Base-by-base conservation (phyloP, 2,329 filamentous ascomycete species). In the Fusarium avenaceum region DNA sequence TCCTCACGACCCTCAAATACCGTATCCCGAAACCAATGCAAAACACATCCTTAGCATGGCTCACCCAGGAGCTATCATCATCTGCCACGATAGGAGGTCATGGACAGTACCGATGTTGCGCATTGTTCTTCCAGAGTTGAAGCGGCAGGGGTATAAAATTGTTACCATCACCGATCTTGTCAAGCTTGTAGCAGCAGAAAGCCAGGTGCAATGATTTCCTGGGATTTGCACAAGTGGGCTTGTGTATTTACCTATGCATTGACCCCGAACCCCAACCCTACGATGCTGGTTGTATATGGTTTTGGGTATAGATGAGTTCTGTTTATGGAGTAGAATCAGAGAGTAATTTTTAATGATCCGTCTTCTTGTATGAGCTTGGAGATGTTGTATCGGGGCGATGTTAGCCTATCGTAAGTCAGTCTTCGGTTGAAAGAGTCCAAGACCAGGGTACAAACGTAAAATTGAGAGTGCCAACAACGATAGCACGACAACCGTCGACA, bases 1-100 rank as follows among this genome's bases (percentile, higher is more conserved):
- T 79, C 94, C 94, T 7, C 93, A 97, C 80, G 94, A 97, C 80
- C 89, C 94, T n/a, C 93, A 96, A 83, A 90, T 97, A 59, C 83
- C 83, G 11, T 90, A 86, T 73, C 85, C 87, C 70, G 81, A 82
- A 67, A 70, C 94, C 52, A 97, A 97, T 79, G 90, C 92, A 9
- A 84, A 82, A 69, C 93, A 97, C 80, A 87, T 97, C 6, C 78
- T 97, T 71, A 93, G 92, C 79, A 93, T 94, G 90, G 83, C 91
- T 35, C 83, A 87, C 46, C 89, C 91, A 0, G 94, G 94, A 0
- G 90, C 87, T 28, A 90, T 97, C 58, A 89, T 97, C 64, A 90
- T 97, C 51, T 94, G 93, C 75, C 94, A 97, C 80, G 94, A 97
- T 80, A 79, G 93, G 69, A 84, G 94, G 74, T 82, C 84, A n/a